Percentiles rank a stretch among this genome's conserved stretches.
Conservation (phyloP, 257 asterid species). For the Przewalskia tangutica region DNA sequence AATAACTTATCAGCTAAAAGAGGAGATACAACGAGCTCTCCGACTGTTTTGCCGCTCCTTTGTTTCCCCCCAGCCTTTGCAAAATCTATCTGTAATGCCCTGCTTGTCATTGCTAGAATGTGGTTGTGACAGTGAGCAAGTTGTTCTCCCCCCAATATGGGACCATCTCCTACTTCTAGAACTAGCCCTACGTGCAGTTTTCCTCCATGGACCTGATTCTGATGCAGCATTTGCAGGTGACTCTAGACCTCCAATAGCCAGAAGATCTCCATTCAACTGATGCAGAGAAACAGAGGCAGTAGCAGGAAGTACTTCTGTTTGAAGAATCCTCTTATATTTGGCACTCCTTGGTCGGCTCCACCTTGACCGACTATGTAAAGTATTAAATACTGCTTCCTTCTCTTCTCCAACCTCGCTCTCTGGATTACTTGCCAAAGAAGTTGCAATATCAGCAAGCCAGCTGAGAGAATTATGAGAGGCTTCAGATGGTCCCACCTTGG, state of each 20-base stretch:
- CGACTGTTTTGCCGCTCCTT: conserved; percentile 32
- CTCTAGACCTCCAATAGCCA: neutral
- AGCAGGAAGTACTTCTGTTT: conserved; percentile 1
- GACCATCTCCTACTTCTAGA: conserved; percentile 19
- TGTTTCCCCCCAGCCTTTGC: conserved; percentile 33
- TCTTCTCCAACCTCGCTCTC: conserved; percentile 11
- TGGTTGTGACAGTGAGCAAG: conserved; percentile 25
- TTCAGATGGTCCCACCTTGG: conserved; percentile 2
- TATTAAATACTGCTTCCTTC: conserved; percentile 7
- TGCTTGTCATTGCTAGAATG: conserved; percentile 10
- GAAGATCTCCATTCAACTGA: neutral
- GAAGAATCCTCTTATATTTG: conserved; percentile 13
- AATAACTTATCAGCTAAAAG: neutral
- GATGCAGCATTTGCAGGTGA: neutral
- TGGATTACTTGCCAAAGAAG: conserved; percentile 23
- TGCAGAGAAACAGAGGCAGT: conserved; percentile 13
- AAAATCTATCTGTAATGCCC: conserved; percentile 18
- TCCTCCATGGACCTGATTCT: conserved; percentile 13
- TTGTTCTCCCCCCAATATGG: conserved; percentile 4
- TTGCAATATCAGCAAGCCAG: conserved; percentile 62
- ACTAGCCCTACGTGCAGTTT: conserved; percentile 13
- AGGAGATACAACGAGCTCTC: conserved; percentile 13
- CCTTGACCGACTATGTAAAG: neutral
- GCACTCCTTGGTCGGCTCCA: conserved; percentile 18
- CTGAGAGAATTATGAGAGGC: conserved; percentile 16